phyloP scores from a whole-genome alignment of 2,329 filamentous ascomycete genomes.

The Nigrospora osmanthi region DNA sequence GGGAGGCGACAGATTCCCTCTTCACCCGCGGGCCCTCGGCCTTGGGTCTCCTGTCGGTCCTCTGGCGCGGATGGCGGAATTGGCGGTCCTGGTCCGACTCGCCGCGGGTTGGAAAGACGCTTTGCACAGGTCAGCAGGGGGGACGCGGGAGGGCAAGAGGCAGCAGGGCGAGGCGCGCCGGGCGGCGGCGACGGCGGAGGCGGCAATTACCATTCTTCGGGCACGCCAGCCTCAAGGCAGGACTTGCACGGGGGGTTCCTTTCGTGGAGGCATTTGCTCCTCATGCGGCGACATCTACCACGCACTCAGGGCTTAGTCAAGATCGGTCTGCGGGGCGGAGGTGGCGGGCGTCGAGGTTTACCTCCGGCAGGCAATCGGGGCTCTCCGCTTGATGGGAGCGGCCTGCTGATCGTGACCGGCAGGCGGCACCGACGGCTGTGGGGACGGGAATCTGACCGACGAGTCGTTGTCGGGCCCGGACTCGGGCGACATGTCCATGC shows the following conservation, averaged over 20 bases:
- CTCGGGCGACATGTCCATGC: no score
- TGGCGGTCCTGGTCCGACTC: slow-evolving; percentile 46
- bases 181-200: neutral
- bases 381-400: slow-evolving; percentile 35
- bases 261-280: slow-evolving; percentile 47
- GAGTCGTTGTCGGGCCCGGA: no score
- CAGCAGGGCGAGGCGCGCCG: neutral
- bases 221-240: slow-evolving; percentile 41
- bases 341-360: slow-evolving; percentile 15
- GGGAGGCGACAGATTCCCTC: slow-evolving; percentile 14
- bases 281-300: slow-evolving; percentile 44
- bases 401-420: no score
- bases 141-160: neutral
- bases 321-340: slow-evolving; percentile 1
- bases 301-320: slow-evolving; percentile 2
- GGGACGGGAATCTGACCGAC: no score
- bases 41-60: slow-evolving; percentile 36
- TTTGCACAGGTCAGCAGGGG: slow-evolving; percentile 14
- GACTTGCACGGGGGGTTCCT: slow-evolving; percentile 42
- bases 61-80: slow-evolving; percentile 46
- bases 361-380: slow-evolving; percentile 46
- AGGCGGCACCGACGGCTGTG: no score
- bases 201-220: slow-evolving; percentile 38
- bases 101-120: slow-evolving; percentile 44
- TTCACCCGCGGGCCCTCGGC: slow-evolving; percentile 14